Conservation (phyloP, 345 rosid genomes). For the Eutrema yunnanense region DNA sequence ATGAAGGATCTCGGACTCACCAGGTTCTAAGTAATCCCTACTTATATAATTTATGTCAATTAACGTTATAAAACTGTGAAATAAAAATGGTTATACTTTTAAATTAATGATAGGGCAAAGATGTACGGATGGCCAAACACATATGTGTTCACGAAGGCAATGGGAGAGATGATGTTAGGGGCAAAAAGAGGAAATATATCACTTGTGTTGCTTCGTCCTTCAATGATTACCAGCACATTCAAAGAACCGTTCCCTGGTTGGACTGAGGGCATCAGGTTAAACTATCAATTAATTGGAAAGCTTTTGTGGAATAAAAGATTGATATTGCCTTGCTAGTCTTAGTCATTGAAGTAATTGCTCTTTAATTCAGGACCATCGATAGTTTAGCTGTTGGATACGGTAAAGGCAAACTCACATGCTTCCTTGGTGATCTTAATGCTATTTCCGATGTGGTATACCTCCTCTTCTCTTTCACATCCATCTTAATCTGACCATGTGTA, state of each 20-base stretch:
- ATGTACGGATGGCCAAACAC: conserved; percentile 53
- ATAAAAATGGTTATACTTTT: background rate
- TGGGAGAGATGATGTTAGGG: conserved; percentile 50
- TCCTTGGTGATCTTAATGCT: conserved; percentile 53
- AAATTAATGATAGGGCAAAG: conserved; percentile 34
- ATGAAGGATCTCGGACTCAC: conserved; percentile 58
- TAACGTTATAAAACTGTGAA: background rate
- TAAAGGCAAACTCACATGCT: conserved; percentile 70
- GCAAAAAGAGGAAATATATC: conserved; percentile 33
- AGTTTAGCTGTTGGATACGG: conserved; percentile 67
- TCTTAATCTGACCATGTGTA: background rate
- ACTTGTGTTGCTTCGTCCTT: conserved; percentile 38
- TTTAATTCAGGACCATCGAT: conserved; percentile 65
- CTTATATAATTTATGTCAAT: background rate
- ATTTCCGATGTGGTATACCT: conserved; percentile 71
- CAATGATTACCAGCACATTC: conserved; percentile 42
- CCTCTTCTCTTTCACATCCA: background rate
- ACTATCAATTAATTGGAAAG: background rate
- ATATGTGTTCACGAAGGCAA: conserved; percentile 50
- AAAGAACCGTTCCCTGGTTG: conserved; percentile 57
- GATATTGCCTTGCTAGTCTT: background rate
- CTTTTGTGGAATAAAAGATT: background rate
- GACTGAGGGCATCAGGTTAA: conserved; percentile 49
- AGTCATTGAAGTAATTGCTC: background rate
- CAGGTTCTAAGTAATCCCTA: conserved; percentile 31